Evolutionary conservation across 2,329 filamentous ascomycete species (phyloP).

Genomic region (Alternaria brassicae): DNA sequence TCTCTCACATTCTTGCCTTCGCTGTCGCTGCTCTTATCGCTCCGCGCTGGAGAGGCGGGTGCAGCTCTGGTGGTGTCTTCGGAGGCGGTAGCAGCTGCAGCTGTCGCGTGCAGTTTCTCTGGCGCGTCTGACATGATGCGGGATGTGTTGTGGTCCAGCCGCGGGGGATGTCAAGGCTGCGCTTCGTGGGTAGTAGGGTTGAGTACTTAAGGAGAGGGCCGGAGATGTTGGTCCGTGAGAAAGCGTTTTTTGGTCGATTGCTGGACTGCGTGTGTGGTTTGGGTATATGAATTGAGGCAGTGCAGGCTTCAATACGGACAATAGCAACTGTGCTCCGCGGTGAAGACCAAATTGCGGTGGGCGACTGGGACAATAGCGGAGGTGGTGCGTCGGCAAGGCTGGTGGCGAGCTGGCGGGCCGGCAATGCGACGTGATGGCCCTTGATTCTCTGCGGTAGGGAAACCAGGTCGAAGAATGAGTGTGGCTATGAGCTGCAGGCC

Average conservation of each 20-base stretch:
- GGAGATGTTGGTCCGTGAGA: background rate
- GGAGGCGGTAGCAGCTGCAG: constrained; percentile 13
- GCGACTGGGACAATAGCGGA: constrained; percentile 17
- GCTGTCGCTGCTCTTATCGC: constrained; percentile 54
- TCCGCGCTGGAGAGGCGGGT: constrained; percentile 41
- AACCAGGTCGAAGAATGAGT: constrained; percentile 1
- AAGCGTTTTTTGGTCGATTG: background rate
- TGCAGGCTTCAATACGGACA: constrained; percentile 12
- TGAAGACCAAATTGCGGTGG: constrained; percentile 11
- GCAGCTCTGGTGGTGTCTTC: constrained; percentile 23
- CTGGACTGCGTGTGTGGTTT: background rate
- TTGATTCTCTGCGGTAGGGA: background rate
- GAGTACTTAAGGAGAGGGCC: background rate
- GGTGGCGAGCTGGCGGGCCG: constrained; percentile 11
- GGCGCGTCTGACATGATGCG: constrained; percentile 34
- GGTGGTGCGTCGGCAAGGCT: constrained; percentile 26
- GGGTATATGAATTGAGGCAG: background rate
- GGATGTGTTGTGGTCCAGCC: constrained; percentile 8
- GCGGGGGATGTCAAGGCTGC: constrained; percentile 6
- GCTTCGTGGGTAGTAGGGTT: constrained; percentile 4
- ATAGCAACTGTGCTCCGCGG: constrained; percentile 12
- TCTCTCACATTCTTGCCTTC: constrained; percentile 66
- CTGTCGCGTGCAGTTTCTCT: constrained; percentile 28
- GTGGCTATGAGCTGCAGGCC: constrained; percentile 1
- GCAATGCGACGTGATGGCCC: constrained; percentile 3